Base-by-base conservation (phyloP, 495 filamentous ascomycete genomes). In the Letharia lupina region DNA sequence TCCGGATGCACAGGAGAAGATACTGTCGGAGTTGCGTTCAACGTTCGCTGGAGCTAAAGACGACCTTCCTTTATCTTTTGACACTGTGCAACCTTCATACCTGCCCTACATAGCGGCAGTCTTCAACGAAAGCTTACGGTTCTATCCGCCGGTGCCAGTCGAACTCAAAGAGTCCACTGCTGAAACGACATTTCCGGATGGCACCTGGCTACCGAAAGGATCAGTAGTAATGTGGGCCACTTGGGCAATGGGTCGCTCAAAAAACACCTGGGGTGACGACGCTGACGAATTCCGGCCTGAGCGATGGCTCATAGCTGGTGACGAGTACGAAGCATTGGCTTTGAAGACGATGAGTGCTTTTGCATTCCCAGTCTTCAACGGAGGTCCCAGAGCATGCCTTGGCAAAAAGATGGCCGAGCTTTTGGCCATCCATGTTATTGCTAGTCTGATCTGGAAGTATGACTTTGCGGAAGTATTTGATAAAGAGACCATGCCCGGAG, bases 341-440 rank as follows among this genome's bases (percentile, higher is more conserved):
- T 58, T 83, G 12, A 70, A 79, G 10, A 72, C 72, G 0, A 81
- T 77, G 66, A 77, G 75, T 42, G 72, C 83, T 9, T 78, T 75
- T 52, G 83, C 84, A 70, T 87, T 81, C 66, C 83, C 84, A 2
- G 84, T 87, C 13, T 87, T 87, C 68, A 85, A 87, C 57, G 84
- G 82, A 18, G 84, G 84, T 1, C 76, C 81, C 9, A 75, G 84
- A 63, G 77, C 78, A 3, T 87, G 84, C 67, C 71, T 86, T 45
- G 84, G 84, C 16, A 83, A 82, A 74, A 82, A 77, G 68, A 84
- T 86, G 83, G 84, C 84, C 4, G 84, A 87, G 69, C 63, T 78
- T 35, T 75, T 86, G 48, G 83, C 80, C 2, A 76, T 79, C 6
- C 77, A 83, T 69, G 81, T 83, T 28, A 77, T 85, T 45, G 77